These are phyloP conservation scores for Sporothrix pseudoabietina DNA, from an alignment of 2,329 filamentous ascomycete genomes.

Conservation along the genomic window DNA sequence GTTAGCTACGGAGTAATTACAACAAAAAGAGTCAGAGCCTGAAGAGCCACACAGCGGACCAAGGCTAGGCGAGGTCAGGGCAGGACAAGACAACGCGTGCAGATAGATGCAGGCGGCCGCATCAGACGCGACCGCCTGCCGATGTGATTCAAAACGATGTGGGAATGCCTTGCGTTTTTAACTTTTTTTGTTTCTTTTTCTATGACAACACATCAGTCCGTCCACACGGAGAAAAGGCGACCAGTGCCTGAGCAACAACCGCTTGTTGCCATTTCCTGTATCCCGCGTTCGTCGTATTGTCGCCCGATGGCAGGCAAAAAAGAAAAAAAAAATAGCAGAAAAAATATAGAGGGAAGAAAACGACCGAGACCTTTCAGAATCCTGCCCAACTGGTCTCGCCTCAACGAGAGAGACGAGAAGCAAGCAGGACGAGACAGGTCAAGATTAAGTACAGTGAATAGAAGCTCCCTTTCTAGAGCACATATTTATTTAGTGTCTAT, in stretches of 20 bases:
- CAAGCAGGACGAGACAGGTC: background rate
- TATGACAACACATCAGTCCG: conserved; percentile 8
- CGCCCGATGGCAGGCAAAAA: background rate
- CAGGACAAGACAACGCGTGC: conserved; percentile 6
- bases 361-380: background rate
- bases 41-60: background rate
- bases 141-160: background rate
- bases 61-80: background rate
- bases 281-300: background rate
- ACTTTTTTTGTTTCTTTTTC: background rate
- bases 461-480: background rate
- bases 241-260: conserved; percentile 1
- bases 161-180: background rate
- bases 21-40: background rate
- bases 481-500: background rate
- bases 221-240: background rate
- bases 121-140: conserved; percentile 18
- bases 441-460: background rate
- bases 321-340: too few relatives aligned
- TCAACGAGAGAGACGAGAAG: background rate
- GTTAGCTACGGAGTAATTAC: background rate
- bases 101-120: conserved; percentile 22
- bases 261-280: background rate
- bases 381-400: background rate
- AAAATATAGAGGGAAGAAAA: background rate